phyloP scores from a whole-genome alignment of 169 alveolate species.

The Eimeria sp. region DNA sequence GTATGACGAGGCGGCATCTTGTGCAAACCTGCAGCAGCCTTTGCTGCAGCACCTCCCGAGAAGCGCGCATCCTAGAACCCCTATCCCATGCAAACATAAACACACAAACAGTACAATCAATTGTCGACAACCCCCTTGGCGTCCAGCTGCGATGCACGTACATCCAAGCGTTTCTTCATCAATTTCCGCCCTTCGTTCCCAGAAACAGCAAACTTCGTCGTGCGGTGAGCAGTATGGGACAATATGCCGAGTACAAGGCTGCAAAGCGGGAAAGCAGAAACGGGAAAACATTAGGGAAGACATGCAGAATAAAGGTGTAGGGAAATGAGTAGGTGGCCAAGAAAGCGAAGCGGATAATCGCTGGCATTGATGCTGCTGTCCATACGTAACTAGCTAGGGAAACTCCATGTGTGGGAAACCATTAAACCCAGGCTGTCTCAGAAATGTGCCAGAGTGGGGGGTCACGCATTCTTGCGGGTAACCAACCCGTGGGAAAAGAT shows the following conservation, averaged over 20 bases:
- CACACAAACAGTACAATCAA: not conserved
- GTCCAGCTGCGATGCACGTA: not conserved
- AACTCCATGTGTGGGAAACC: not conserved
- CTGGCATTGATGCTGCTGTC: not conserved
- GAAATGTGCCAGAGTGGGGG: not conserved
- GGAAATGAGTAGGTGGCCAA: not conserved
- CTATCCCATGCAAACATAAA: not conserved
- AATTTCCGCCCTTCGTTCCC: not conserved
- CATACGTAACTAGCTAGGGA: not conserved
- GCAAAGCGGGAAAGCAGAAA: not conserved
- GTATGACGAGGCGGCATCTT: not conserved
- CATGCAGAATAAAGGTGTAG: not conserved
- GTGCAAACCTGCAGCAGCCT: not conserved
- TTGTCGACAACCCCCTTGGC: not conserved
- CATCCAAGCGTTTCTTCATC: not conserved
- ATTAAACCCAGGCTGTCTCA: not conserved
- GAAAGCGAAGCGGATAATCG: not conserved
- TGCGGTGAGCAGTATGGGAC: not conserved
- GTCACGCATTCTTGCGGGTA: not conserved
- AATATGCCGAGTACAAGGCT: not conserved
- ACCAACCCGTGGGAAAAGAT: not conserved
- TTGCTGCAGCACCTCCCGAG: not conserved
- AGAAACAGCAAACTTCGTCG: not conserved
- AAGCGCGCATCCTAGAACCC: not conserved
- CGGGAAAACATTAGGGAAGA: not conserved